Base-by-base conservation (phyloP, 2,329 filamentous ascomycete genomes). In the Colletotrichum siamense region DNA sequence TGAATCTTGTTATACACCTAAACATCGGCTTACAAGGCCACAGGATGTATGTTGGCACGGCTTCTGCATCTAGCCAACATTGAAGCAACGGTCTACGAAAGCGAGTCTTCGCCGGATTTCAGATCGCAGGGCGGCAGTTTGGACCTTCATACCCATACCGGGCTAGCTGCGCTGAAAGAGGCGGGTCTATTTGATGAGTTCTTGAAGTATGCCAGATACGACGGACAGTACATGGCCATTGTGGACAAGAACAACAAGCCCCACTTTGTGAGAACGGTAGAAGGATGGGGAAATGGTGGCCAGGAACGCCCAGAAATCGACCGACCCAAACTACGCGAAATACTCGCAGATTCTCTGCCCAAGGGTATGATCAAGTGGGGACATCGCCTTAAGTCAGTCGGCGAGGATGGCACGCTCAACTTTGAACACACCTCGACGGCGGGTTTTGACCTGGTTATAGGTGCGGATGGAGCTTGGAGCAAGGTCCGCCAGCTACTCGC, bases 291-390 rank as follows among this genome's bases (percentile, higher is more conserved):
- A 39, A 81, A 82, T 36, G 80, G 82, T 63, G 77, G 85, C 24
- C 80, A 81, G 61, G 84, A 86, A 72, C 84, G 87, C 8, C 89
- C 89, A 1, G 90, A 91, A 79, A 91, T 92, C 76, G 90, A 92
- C 80, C 87, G 89, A 22, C 78, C 82, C 8, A 81, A 83, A 26
- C 83, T 91, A 18, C 83, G 87, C 8, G 79, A 85, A 61, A 82
- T 91, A 5, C 82, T 91, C 10, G 81, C 86, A 22, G 82, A 87
- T 28, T 87, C 87, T 4, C 83, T 90, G 12, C 85, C 89, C 0
- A 80, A 83, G 9, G 85, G 81, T 6, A 87, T 82, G 71, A 86
- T 91, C 57, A 81, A 83, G 71, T 91, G 88, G 89, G 86, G 84
- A 3, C 82, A 85, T 62, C 86, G 82, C 65, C 84, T 92, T 22